A percentile compares a stretch with the other conserved stretches of the same genome.
Conservation (phyloP, 768 basidiomycete species). For the Rubroboletus satanas region DNA sequence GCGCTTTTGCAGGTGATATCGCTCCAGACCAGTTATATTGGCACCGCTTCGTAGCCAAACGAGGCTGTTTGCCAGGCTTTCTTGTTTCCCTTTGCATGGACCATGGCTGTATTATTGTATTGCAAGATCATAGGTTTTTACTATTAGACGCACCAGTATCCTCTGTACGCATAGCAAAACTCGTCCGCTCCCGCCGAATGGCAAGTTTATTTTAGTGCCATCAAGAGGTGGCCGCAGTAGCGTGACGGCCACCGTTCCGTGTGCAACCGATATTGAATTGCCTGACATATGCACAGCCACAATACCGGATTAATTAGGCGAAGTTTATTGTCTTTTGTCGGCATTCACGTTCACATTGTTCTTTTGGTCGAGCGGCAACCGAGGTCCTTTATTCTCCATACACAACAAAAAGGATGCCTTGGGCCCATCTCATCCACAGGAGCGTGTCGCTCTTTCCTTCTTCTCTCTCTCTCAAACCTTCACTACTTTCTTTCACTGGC, state of each 20-base stretch:
- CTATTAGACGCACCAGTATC: not conserved
- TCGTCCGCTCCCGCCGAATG: not conserved
- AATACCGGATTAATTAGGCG: constrained; percentile 6
- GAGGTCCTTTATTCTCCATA: constrained; percentile 22
- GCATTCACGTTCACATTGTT: constrained; percentile 17
- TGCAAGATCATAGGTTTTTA: not conserved
- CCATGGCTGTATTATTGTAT: constrained; percentile 13
- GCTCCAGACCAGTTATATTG: not conserved
- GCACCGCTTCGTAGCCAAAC: not conserved
- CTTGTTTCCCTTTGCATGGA: constrained; percentile 10
- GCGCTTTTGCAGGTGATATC: constrained; percentile 7
- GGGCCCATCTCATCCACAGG: constrained; percentile 10
- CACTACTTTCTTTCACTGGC: constrained; percentile 23
- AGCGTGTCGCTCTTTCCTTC: constrained; percentile 22
- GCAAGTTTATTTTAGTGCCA: not conserved
- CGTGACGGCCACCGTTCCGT: too few relatives aligned
- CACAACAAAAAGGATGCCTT: constrained; percentile 29
- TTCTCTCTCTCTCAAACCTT: constrained; percentile 14
- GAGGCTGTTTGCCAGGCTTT: not conserved
- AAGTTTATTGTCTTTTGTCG: constrained; percentile 23
- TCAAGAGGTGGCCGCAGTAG: not conserved
- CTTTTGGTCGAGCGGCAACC: constrained; percentile 20
- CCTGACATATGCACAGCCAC: constrained; percentile 9
- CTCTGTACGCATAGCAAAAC: constrained; percentile 13
- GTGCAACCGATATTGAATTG: not conserved